Conservation (phyloP, 2,329 filamentous ascomycete species). For the Trichoderma hamatum region DNA sequence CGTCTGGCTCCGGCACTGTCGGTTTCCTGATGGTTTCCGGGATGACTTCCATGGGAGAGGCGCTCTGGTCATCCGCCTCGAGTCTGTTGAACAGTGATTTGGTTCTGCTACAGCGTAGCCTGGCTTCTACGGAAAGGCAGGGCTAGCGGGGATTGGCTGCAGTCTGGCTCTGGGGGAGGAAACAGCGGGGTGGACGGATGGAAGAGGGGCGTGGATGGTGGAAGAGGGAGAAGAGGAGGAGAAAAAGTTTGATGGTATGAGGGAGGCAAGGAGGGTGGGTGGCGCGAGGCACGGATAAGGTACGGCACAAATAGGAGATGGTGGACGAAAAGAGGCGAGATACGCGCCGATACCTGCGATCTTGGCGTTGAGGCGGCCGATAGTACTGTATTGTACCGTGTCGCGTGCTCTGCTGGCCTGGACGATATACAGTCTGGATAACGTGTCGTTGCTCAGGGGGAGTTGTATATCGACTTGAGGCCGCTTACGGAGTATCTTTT, state of each 20-base stretch:
- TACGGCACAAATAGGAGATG: not conserved
- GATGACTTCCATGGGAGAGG: slow-evolving; percentile 34
- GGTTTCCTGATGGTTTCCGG: slow-evolving; percentile 36
- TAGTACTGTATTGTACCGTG: not conserved
- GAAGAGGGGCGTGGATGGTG: slow-evolving; percentile 10
- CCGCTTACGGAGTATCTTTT: slow-evolving; percentile 11
- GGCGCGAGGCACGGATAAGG: slow-evolving; percentile 19
- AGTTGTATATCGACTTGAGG: not conserved
- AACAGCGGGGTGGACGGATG: slow-evolving; percentile 21
- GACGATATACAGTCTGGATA: slow-evolving; percentile 6
- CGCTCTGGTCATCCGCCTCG: slow-evolving; percentile 12
- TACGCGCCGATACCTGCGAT: slow-evolving; percentile 1
- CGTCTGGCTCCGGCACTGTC: slow-evolving; percentile 39
- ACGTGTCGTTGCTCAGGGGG: not conserved
- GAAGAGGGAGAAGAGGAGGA: not conserved
- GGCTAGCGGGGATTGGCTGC: slow-evolving; percentile 25
- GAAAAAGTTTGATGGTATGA: not conserved
- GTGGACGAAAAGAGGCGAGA: not conserved
- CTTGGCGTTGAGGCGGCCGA: not conserved
- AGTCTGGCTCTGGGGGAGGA: not conserved
- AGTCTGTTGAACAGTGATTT: not conserved
- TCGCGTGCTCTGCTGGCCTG: not conserved
- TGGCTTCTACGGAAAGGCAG: slow-evolving; percentile 24
- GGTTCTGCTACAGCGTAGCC: not conserved
- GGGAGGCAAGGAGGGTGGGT: slow-evolving; percentile 1